phyloP scores from a whole-genome alignment of 2,329 filamentous ascomycete species.

The Penicillium sp. region DNA sequence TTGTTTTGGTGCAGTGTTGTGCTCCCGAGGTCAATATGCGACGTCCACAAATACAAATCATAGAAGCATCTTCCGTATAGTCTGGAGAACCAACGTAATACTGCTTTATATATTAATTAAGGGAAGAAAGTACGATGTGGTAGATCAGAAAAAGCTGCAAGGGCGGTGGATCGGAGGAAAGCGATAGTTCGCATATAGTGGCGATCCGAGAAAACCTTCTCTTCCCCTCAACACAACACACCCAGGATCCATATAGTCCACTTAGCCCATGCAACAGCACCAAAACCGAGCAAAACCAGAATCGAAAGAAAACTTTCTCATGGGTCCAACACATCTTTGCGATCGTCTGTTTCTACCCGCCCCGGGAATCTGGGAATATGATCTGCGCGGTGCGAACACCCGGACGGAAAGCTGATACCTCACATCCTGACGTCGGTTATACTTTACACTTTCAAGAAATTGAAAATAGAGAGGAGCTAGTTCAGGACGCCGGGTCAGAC shows the following conservation, averaged over 20 bases:
- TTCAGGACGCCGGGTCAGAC: conserved; percentile 2
- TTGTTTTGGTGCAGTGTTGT: background rate
- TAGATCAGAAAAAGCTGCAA: conserved; percentile 7
- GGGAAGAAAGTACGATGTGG: background rate
- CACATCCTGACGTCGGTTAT: conserved; percentile 20
- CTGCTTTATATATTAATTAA: background rate
- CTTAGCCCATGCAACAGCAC: background rate
- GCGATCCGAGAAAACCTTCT: background rate
- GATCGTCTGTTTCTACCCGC: conserved; percentile 18
- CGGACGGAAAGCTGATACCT: conserved; percentile 16
- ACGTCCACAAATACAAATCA: background rate
- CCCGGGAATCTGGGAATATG: conserved; percentile 14
- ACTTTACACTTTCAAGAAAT: conserved; percentile 1
- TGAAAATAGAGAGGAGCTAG: background rate
- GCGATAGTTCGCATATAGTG: background rate
- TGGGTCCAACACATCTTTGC: conserved; percentile 5
- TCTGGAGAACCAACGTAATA: background rate
- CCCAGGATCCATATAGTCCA: background rate
- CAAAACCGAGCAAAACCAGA: background rate
- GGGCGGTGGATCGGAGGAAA: conserved; percentile 2
- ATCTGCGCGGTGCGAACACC: conserved; percentile 13
- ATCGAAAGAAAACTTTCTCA: background rate
- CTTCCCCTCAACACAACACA: background rate
- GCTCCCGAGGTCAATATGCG: background rate
- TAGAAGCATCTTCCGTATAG: background rate